Conservation (phyloP, 2,329 filamentous ascomycete species). For the Fusarium sp. region DNA sequence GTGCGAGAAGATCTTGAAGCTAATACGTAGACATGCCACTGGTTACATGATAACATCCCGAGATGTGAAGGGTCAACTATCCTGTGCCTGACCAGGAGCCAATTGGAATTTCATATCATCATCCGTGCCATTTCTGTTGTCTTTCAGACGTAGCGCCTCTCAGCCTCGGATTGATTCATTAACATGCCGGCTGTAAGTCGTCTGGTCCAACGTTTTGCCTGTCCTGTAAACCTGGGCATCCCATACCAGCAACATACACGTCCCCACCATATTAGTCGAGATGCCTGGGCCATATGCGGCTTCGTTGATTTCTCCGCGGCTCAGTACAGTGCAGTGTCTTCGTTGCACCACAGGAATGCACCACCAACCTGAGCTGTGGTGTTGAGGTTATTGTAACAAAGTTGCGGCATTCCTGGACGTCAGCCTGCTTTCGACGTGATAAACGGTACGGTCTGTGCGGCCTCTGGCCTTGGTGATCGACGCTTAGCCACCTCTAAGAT, state of each 20-base stretch:
- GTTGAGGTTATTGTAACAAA: constrained; percentile 29
- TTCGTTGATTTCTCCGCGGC: constrained; percentile 20
- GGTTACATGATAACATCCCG: constrained; percentile 5
- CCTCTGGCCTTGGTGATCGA: constrained; percentile 22
- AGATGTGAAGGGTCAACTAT: constrained; percentile 1
- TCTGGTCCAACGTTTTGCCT: constrained; percentile 14
- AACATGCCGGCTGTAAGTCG: constrained; percentile 31
- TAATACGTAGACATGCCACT: constrained; percentile 8
- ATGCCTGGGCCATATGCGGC: constrained; percentile 28
- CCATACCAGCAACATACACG: constrained; percentile 8
- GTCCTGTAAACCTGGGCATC: constrained; percentile 7
- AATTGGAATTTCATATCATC: constrained; percentile 9
- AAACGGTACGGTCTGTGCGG: constrained; percentile 42
- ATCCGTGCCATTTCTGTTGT: constrained; percentile 18
- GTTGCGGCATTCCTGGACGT: constrained; percentile 33
- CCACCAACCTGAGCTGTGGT: constrained; percentile 22
- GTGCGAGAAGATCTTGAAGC: neutral
- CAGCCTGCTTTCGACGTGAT: constrained; percentile 14
- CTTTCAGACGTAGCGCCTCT: constrained; percentile 3
- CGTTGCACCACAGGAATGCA: constrained; percentile 37
- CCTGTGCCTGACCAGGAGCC: constrained; percentile 13
- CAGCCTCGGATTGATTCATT: constrained; percentile 7
- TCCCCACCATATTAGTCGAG: constrained; percentile 32
- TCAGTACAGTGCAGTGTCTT: constrained; percentile 1
- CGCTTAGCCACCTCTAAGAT: constrained; percentile 36